Evolutionary conservation across 805 yeast genomes (phyloP).

Genomic region (Candida berthetii): DNA sequence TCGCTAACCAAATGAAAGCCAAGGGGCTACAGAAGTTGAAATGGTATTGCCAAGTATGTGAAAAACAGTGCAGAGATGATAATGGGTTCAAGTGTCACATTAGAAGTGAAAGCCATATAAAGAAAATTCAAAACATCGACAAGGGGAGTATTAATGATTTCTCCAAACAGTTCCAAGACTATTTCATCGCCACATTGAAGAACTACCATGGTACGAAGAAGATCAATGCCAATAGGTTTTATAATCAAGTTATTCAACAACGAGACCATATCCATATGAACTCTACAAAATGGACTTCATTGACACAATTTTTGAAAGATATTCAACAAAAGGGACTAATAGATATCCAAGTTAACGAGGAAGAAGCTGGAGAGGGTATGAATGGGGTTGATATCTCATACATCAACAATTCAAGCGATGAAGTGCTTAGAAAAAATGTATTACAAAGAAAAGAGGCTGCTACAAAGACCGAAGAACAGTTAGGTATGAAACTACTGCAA

Average conservation of each 20-base stretch:
- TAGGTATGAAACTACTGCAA: constrained; percentile 35
- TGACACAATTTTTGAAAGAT: constrained; percentile 61
- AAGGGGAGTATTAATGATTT: constrained; percentile 48
- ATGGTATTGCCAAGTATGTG: constrained; percentile 89
- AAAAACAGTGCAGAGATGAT: constrained; percentile 91
- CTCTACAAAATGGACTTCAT: constrained; percentile 72
- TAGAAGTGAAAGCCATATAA: constrained; percentile 72
- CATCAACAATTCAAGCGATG: constrained; percentile 48
- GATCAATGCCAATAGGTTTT: constrained; percentile 77
- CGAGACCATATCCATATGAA: constrained; percentile 86
- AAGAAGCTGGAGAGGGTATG: constrained; percentile 24
- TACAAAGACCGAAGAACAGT: constrained; percentile 39
- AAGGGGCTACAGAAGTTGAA: constrained; percentile 80
- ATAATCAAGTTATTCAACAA: constrained; percentile 83
- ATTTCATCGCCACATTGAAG: constrained; percentile 57
- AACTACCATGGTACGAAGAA: constrained; percentile 76
- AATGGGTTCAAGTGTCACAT: constrained; percentile 92
- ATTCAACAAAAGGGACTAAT: constrained; percentile 54
- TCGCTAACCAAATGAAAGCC: constrained; percentile 72
- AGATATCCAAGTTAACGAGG: constrained; percentile 33
- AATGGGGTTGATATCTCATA: constrained; percentile 41
- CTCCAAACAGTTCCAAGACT: constrained; percentile 52
- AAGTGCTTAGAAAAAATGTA: constrained; percentile 32
- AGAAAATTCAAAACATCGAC: constrained; percentile 44
- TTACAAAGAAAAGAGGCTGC: constrained; percentile 27